Conservation (phyloP, 2,329 filamentous ascomycete species). For the Teratosphaeria pseudoeucalypti region DNA sequence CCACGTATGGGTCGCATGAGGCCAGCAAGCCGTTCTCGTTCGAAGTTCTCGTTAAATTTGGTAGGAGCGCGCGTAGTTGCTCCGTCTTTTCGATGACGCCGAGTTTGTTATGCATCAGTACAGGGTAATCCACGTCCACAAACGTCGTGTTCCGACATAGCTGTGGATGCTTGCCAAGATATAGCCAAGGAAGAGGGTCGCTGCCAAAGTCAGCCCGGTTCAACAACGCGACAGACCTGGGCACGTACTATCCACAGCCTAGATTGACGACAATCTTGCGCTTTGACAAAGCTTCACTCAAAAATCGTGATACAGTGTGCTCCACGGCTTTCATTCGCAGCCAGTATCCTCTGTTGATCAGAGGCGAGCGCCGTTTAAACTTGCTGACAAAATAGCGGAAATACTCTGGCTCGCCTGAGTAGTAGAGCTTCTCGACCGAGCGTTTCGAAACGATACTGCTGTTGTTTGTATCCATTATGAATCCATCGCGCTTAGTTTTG, state of each 20-base stretch:
- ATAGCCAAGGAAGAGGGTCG: conserved; percentile 80
- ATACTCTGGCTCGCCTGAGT: conserved; percentile 66
- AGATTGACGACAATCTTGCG: conserved; percentile 70
- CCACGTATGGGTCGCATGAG: conserved; percentile 60
- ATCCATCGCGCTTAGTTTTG: conserved; percentile 23
- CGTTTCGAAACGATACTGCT: conserved; percentile 88
- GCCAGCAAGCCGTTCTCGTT: conserved; percentile 42
- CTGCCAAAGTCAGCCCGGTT: conserved; percentile 36
- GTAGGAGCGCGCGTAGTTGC: conserved; percentile 44
- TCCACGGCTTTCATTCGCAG: conserved; percentile 76
- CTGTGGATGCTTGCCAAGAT: conserved; percentile 55
- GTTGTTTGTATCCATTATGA: conserved; percentile 57
- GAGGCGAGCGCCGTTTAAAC: conserved; percentile 68
- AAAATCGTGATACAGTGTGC: conserved; percentile 60
- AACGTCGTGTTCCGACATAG: conserved; percentile 54
- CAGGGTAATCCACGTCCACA: conserved; percentile 77
- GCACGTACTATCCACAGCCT: conserved; percentile 69
- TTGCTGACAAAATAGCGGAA: conserved; percentile 82
- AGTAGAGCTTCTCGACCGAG: conserved; percentile 84
- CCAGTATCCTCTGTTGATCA: conserved; percentile 87
- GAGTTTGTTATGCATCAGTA: conserved; percentile 66
- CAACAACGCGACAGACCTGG: conserved; percentile 14
- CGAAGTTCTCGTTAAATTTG: conserved; percentile 28
- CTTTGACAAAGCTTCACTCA: conserved; percentile 47
- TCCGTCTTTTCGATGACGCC: conserved; percentile 54